These are phyloP conservation scores for Groenewaldozyma sp. DNA, from an alignment of 1,139 yeast species.

Conservation along the genomic window DNA sequence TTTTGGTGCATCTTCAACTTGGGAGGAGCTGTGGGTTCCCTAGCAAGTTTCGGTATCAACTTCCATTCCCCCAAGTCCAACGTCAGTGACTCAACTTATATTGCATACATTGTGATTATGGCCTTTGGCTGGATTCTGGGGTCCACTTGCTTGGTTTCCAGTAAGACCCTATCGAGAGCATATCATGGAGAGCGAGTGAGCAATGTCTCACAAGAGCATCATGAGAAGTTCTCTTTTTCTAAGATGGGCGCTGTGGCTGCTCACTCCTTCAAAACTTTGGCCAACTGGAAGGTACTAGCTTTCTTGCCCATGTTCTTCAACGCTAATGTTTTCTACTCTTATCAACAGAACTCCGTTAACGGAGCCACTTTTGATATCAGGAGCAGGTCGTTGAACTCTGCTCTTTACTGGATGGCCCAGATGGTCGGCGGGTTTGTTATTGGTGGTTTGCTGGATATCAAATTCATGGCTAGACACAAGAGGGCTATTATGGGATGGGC, in stretches of 20 bases:
- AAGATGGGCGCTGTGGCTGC: conserved; percentile 9
- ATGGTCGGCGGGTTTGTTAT: conserved; percentile 45
- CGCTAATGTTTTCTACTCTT: conserved; percentile 54
- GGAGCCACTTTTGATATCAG: conserved; percentile 45
- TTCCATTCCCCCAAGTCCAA: conserved; percentile 12
- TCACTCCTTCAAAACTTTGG: conserved; percentile 8
- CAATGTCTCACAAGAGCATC: conserved; percentile 4
- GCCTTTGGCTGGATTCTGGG: conserved; percentile 16
- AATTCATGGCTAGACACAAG: conserved; percentile 31
- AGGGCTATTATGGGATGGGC: conserved; percentile 43
- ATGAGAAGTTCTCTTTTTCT: conserved; percentile 7
- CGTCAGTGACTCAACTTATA: conserved; percentile 17
- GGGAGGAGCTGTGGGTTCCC: conserved; percentile 41
- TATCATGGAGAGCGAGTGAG: conserved; percentile 8
- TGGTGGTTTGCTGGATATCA: conserved; percentile 40
- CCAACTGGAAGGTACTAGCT: conserved; percentile 18
- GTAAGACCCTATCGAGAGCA: conserved; percentile 4
- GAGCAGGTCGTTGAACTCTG: conserved; percentile 48
- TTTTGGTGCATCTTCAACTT: conserved; percentile 59
- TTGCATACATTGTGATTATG: conserved; percentile 18
- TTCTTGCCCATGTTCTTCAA: conserved; percentile 52
- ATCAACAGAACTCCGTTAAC: conserved; percentile 48
- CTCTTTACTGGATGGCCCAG: conserved; percentile 50
- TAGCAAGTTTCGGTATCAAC: conserved; percentile 18
- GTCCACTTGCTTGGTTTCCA: conserved; percentile 14